A percentile compares a stretch with the other conserved stretches of the same genome.
Evolutionary conservation across 1,284 basidiomycete genomes (phyloP).

Genomic region (Microbotryum scabiosae): DNA sequence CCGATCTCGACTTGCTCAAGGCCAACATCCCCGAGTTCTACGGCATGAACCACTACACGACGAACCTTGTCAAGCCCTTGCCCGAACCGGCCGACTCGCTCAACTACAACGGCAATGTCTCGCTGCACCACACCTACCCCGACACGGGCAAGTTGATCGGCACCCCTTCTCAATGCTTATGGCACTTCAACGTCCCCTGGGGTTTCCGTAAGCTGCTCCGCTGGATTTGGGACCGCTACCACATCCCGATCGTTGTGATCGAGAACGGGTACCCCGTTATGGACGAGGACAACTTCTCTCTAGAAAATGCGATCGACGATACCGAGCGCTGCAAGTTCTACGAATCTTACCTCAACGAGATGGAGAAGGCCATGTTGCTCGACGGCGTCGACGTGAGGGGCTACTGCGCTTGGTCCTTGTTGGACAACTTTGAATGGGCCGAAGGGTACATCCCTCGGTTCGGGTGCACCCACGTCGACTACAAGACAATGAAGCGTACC

Average conservation of each 20-base stretch:
- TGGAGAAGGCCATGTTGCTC: slow-evolving; percentile 53
- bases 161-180: slow-evolving; percentile 56
- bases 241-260: slow-evolving; percentile 52
- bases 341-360: slow-evolving; percentile 52
- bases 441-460: not conserved
- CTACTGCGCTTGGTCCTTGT: slow-evolving; percentile 5
- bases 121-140: slow-evolving; percentile 53
- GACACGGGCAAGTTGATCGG: slow-evolving; percentile 58
- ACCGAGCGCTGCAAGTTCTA: slow-evolving; percentile 60
- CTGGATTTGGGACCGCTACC: slow-evolving; percentile 51
- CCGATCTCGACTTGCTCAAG: slow-evolving; percentile 38
- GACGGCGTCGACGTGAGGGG: slow-evolving; percentile 53
- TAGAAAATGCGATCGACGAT: slow-evolving; percentile 56
- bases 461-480: slow-evolving; percentile 50
- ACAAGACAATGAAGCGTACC: slow-evolving; percentile 57
- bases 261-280: slow-evolving; percentile 67
- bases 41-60: slow-evolving; percentile 64
- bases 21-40: slow-evolving; percentile 37
- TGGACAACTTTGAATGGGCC: not conserved
- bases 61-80: slow-evolving; percentile 51
- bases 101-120: slow-evolving; percentile 57
- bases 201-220: slow-evolving; percentile 50
- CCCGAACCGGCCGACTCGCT: slow-evolving; percentile 51
- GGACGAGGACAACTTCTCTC: slow-evolving; percentile 51
- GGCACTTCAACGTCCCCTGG: slow-evolving; percentile 49